Base-by-base conservation (phyloP, 2,329 filamentous ascomycete genomes). In the Colletotrichum scovillei region DNA sequence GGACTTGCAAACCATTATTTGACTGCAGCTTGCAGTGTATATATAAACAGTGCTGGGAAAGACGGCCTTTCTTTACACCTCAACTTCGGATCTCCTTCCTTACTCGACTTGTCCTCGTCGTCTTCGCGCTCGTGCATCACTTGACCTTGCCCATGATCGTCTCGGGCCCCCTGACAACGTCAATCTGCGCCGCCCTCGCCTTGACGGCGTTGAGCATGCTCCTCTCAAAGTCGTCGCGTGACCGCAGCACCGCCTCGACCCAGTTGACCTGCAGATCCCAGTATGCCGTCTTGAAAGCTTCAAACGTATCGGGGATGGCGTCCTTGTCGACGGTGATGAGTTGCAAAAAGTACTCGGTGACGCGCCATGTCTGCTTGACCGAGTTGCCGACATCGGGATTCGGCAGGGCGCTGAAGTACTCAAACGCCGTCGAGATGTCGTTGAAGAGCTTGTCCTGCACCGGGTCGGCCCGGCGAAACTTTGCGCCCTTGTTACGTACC, bases 81-180 rank as follows among this genome's bases (percentile, higher is more conserved):
- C 38, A 14, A 42, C 38, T 42, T 42, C 38, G 38, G 16, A 42
- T 42, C 14, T 42, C 38, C 38, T 7, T 42, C 14, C 38, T 42
- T 42, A 7, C 38, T 16, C 38, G 38, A 42, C 14, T 16, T 42
- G 38, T 42, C 38, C 38, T 42, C 38, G 32, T 12, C 32, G 32
- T 35, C 32, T 35, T 35, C 32, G 32, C 32, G 4, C 32, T 35
- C 11, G 16, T n/a, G 7, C 22, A 57, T 77, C 79, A 97, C 84
- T 95, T 97, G 62, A 98, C 91, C 84, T 94, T 96, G 75, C 94
- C 92, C 96, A 99, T 98, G 75, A 99, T 94, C 3, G 97, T 98
- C 84, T 98, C 96, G 22, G 90, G 84, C 0, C 95, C 95, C 75
- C 95, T 90, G 75, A 93, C 92, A 1, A 95, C 92, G 72, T 93